Conservation (phyloP, 495 filamentous ascomycete species). For the Neohortaea acidophila region DNA sequence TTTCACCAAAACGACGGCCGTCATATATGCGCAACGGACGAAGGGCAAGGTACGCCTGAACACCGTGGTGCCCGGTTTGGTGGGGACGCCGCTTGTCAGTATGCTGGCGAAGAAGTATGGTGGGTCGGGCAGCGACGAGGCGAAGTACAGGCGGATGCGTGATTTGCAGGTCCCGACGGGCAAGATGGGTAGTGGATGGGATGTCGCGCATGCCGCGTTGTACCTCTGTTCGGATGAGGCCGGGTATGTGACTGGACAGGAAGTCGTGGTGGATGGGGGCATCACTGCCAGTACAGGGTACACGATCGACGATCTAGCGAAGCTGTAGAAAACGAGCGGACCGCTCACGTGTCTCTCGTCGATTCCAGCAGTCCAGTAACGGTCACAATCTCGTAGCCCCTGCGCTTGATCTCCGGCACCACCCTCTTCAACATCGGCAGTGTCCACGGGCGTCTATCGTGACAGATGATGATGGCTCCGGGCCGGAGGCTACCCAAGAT, state of each 20-base stretch:
- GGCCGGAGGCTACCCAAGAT: slow-evolving; percentile 61
- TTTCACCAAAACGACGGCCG: slow-evolving; percentile 36
- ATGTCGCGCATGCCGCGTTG: slow-evolving; percentile 37
- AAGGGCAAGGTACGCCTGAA: slow-evolving; percentile 32
- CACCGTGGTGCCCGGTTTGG: slow-evolving; percentile 39
- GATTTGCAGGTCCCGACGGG: slow-evolving; percentile 28
- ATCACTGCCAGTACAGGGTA: neutral
- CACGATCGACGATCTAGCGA: neutral
- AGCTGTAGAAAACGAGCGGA: neutral
- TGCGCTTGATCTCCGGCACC: slow-evolving; percentile 48
- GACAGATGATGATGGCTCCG: slow-evolving; percentile 66
- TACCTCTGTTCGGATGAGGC: slow-evolving; percentile 38
- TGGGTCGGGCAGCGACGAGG: slow-evolving; percentile 14
- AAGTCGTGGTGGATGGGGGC: slow-evolving; percentile 41
- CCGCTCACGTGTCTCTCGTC: neutral
- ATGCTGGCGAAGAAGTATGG: slow-evolving; percentile 32
- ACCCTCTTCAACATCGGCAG: slow-evolving; percentile 56
- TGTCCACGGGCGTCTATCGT: slow-evolving; percentile 70
- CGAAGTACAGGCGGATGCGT: slow-evolving; percentile 8
- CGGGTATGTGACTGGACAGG: slow-evolving; percentile 37
- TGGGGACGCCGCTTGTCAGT: slow-evolving; percentile 33
- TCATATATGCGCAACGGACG: slow-evolving; percentile 31
- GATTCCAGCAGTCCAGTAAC: slow-evolving; percentile 45
- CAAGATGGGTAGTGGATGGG: slow-evolving; percentile 33
- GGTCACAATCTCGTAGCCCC: slow-evolving; percentile 54